A percentile compares a stretch with the other conserved stretches of the same genome.
phyloP scores from a whole-genome alignment of 768 basidiomycete species.

The Gautieria morchelliformis region DNA sequence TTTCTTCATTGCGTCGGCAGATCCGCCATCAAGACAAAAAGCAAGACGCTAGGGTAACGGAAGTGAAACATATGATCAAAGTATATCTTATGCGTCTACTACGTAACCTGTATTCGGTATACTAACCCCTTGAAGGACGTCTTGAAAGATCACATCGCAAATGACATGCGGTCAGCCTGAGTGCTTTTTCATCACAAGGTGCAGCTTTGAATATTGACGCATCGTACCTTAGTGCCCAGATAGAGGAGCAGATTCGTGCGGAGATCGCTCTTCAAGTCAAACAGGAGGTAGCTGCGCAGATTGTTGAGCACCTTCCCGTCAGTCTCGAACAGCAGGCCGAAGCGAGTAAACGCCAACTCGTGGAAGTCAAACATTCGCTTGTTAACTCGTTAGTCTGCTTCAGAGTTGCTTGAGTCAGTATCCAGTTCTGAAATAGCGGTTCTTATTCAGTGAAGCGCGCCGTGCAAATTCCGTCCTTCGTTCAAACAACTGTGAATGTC shows the following conservation, averaged over 20 bases:
- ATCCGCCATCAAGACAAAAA: conserved; percentile 14
- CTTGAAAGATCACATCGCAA: conserved; percentile 18
- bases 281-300: conserved; percentile 38
- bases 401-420: neutral
- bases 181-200: neutral
- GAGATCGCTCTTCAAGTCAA: conserved; percentile 36
- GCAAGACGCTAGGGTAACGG: conserved; percentile 16
- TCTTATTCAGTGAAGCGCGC: conserved; percentile 33
- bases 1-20: conserved; percentile 16
- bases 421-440: neutral
- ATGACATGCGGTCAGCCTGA: conserved; percentile 27
- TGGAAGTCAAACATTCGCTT: conserved; percentile 34
- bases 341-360: conserved; percentile 35
- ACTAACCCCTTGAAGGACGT: conserved; percentile 8
- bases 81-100: neutral
- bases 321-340: conserved; percentile 34
- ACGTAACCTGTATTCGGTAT: neutral
- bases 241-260: conserved; percentile 29
- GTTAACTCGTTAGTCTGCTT: conserved; percentile 40
- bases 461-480: conserved; percentile 37
- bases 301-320: conserved; percentile 38
- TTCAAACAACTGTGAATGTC: conserved; percentile 18
- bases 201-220: neutral
- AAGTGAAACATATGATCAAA: conserved; percentile 21
- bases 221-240: conserved; percentile 21